A percentile compares a stretch with the other conserved stretches of the same genome.
phyloP scores from a whole-genome alignment of 2,329 filamentous ascomycete genomes.

The Aspergillus quadrilineatus region DNA sequence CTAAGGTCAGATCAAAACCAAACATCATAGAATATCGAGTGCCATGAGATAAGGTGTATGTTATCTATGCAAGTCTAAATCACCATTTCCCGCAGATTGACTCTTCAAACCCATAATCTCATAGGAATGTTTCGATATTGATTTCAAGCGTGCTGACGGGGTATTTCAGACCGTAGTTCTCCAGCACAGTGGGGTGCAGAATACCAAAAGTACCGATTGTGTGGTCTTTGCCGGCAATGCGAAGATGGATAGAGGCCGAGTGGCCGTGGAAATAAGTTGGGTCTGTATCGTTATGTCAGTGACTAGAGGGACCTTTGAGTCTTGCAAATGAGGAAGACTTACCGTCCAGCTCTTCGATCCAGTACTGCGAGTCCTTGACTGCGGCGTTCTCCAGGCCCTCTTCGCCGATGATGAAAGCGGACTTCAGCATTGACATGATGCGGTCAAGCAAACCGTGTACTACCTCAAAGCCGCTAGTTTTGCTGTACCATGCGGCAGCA shows the following conservation, averaged over 20 bases:
- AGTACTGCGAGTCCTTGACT: conserved; percentile 70
- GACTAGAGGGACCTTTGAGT: background rate
- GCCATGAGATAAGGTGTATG: conserved; percentile 11
- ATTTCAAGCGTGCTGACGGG: conserved; percentile 93
- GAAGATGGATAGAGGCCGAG: conserved; percentile 78
- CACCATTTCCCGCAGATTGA: background rate
- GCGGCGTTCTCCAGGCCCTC: conserved; percentile 64
- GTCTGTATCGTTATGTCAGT: conserved; percentile 48
- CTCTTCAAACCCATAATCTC: conserved; percentile 13
- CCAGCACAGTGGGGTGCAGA: conserved; percentile 85
- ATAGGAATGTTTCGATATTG: conserved; percentile 92
- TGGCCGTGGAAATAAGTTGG: conserved; percentile 90
- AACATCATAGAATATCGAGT: conserved; percentile 1
- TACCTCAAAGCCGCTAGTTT: conserved; percentile 89
- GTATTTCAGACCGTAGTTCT: conserved; percentile 90
- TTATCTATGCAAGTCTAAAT: conserved; percentile 11
- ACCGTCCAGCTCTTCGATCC: conserved; percentile 88
- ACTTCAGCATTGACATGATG: conserved; percentile 86
- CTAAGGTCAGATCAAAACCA: background rate
- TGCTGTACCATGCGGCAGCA: conserved; percentile 93
- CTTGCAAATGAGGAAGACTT: conserved; percentile 27
- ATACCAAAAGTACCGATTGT: conserved; percentile 91
- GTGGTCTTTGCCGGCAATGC: conserved; percentile 69
- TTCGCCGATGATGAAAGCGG: conserved; percentile 73
- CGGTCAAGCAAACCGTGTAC: conserved; percentile 93